Conservation (phyloP, 1,284 basidiomycete genomes). For the Pterulicium gracile region DNA sequence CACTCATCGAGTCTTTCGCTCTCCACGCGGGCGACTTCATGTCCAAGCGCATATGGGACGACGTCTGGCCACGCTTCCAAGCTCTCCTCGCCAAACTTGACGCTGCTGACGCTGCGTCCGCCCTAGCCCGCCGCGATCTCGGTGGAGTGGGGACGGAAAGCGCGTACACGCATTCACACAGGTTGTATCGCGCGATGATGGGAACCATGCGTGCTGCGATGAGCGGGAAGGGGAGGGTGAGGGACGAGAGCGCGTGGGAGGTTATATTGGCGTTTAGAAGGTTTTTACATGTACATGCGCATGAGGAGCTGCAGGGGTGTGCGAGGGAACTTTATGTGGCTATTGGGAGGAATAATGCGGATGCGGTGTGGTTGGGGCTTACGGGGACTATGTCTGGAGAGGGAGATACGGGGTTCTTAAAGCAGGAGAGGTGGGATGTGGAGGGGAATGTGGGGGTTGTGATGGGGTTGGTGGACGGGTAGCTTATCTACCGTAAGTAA, state of each 20-base stretch:
- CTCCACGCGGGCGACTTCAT: slow-evolving; percentile 72
- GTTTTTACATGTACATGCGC: slow-evolving; percentile 55
- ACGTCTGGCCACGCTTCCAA: slow-evolving; percentile 79
- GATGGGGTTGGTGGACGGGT: too few species aligned
- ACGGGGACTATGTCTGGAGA: slow-evolving; percentile 26
- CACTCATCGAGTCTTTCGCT: slow-evolving; percentile 59
- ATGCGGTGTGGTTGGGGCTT: slow-evolving; percentile 76
- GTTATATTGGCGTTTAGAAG: slow-evolving; percentile 62
- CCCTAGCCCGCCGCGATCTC: slow-evolving; percentile 44
- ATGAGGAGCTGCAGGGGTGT: slow-evolving; percentile 62
- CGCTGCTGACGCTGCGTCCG: slow-evolving; percentile 46
- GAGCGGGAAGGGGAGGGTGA: slow-evolving; percentile 46
- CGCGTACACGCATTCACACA: slow-evolving; percentile 67
- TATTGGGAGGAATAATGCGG: slow-evolving; percentile 53
- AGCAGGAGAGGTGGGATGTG: slow-evolving; percentile 51
- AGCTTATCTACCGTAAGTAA: too few species aligned
- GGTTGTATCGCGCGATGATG: slow-evolving; percentile 64
- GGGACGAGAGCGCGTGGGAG: slow-evolving; percentile 70
- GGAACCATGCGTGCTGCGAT: slow-evolving; percentile 60
- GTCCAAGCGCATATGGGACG: slow-evolving; percentile 73
- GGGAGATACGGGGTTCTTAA: slow-evolving; percentile 29
- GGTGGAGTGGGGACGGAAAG: slow-evolving; percentile 51
- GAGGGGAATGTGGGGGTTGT: slow-evolving; percentile 34
- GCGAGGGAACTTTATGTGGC: slow-evolving; percentile 58
- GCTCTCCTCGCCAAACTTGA: slow-evolving; percentile 49